Evolutionary conservation across 495 filamentous ascomycete genomes (phyloP).

Genomic region (Aspergillus sclerotioniger): DNA sequence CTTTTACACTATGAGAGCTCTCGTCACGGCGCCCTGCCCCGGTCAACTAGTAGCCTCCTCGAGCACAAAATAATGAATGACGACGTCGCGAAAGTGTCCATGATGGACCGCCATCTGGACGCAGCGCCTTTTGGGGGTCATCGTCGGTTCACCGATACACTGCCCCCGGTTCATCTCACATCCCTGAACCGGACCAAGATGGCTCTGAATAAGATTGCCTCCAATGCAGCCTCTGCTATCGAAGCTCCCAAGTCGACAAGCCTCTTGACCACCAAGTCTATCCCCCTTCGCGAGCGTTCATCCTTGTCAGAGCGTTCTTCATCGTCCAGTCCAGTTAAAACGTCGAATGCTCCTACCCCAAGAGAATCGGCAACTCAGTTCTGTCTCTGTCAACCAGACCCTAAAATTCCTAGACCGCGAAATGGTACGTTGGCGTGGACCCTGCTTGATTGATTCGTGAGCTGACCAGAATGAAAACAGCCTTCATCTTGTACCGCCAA

Average conservation of each 20-base stretch:
- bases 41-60: slow-evolving; percentile 41
- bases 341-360: slow-evolving; percentile 14
- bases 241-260: slow-evolving; percentile 15
- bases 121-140: slow-evolving; percentile 11
- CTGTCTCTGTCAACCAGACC: slow-evolving; percentile 90
- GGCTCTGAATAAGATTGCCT: slow-evolving; percentile 18
- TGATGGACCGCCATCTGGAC: slow-evolving; percentile 18
- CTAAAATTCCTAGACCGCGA: slow-evolving; percentile 89
- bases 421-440: slow-evolving; percentile 69
- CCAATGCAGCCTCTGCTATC: slow-evolving; percentile 11
- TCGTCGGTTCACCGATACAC: slow-evolving; percentile 26
- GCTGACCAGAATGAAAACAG: slow-evolving; percentile 42
- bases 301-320: slow-evolving; percentile 31
- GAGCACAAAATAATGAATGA: slow-evolving; percentile 55
- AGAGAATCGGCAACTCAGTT: slow-evolving; percentile 54
- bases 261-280: slow-evolving; percentile 17
- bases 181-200: slow-evolving; percentile 28
- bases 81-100: slow-evolving; percentile 24
- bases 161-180: slow-evolving; percentile 36
- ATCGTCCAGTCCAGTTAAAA: slow-evolving; percentile 36
- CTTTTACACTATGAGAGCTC: slow-evolving; percentile 50
- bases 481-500: slow-evolving; percentile 97
- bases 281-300: slow-evolving; percentile 28
- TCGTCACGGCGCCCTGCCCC: slow-evolving; percentile 30
- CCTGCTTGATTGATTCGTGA: not conserved